Conservation (phyloP, 768 basidiomycete species). For the Tricholoma flavovirens region DNA sequence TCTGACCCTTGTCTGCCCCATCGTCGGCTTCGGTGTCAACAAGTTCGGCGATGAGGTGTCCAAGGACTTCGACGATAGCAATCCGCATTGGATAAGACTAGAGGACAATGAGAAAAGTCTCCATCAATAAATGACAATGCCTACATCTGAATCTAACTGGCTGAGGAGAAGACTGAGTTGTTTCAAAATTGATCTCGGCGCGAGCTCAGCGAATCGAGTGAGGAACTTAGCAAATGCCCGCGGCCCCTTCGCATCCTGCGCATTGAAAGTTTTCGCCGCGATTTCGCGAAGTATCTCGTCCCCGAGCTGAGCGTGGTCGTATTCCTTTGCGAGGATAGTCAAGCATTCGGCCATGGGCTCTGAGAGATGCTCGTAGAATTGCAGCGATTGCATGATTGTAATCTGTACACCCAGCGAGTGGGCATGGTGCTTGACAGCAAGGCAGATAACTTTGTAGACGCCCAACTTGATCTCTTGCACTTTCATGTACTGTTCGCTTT, state of each 20-base stretch:
- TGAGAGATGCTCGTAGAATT: conserved; percentile 91
- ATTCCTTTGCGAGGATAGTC: conserved; percentile 72
- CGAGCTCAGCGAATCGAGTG: conserved; percentile 70
- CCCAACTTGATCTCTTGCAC: conserved; percentile 56
- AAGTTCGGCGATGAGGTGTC: conserved; percentile 78
- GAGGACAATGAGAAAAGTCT: background rate
- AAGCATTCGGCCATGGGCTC: conserved; percentile 94
- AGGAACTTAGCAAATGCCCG: conserved; percentile 83
- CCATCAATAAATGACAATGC: conserved; percentile 8
- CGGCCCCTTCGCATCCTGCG: conserved; percentile 83
- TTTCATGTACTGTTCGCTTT: conserved; percentile 90
- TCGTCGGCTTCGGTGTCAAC: conserved; percentile 44
- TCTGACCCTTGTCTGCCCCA: conserved; percentile 29
- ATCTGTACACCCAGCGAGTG: conserved; percentile 84
- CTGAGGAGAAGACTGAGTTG: conserved; percentile 80
- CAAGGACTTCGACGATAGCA: conserved; percentile 88
- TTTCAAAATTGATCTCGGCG: conserved; percentile 78
- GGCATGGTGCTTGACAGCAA: conserved; percentile 86
- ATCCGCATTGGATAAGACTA: conserved; percentile 96
- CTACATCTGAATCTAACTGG: conserved; percentile 89
- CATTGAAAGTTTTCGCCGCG: conserved; percentile 67
- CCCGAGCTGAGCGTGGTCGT: conserved; percentile 82
- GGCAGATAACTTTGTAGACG: conserved; percentile 86
- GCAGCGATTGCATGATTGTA: conserved; percentile 84
- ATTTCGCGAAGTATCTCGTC: conserved; percentile 92